These are phyloP conservation scores for Fusarium tupiense DNA, from an alignment of 2,329 filamentous ascomycete species.

Conservation along the genomic window DNA sequence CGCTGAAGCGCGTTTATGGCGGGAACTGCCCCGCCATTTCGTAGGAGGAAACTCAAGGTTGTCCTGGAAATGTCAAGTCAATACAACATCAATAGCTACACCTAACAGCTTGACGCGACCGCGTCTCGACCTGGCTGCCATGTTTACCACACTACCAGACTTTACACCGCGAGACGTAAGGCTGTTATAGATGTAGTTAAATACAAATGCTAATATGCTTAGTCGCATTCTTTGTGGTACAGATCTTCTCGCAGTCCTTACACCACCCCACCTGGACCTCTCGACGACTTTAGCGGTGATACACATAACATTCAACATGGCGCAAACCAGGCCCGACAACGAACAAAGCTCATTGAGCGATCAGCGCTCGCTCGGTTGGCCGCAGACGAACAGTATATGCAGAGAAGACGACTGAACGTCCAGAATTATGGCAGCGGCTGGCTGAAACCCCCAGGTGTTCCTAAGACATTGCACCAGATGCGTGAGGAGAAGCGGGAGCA, in stretches of 20 bases:
- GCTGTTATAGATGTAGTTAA: constrained; percentile 5
- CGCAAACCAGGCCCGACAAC: constrained; percentile 49
- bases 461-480: constrained; percentile 90
- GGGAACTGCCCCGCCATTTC: constrained; percentile 31
- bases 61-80: constrained; percentile 23
- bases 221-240: constrained; percentile 82
- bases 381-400: constrained; percentile 80
- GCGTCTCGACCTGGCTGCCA: constrained; percentile 46
- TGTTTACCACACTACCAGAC: constrained; percentile 72
- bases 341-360: constrained; percentile 61
- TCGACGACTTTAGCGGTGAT: constrained; percentile 46
- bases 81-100: constrained; percentile 27
- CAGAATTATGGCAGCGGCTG: constrained; percentile 88
- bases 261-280: constrained; percentile 47
- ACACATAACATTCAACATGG: constrained; percentile 44
- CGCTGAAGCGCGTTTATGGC: constrained; percentile 35
- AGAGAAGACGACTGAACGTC: constrained; percentile 81
- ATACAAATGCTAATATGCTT: constrained; percentile 19
- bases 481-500: constrained; percentile 90
- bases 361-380: constrained; percentile 75
- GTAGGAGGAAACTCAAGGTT: neutral
- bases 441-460: constrained; percentile 88
- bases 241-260: constrained; percentile 67
- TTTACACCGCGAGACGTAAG: constrained; percentile 77
- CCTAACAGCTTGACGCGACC: constrained; percentile 26